phyloP scores from a whole-genome alignment of 805 yeast genomes.

The Kodamaea nitidulidarum region DNA sequence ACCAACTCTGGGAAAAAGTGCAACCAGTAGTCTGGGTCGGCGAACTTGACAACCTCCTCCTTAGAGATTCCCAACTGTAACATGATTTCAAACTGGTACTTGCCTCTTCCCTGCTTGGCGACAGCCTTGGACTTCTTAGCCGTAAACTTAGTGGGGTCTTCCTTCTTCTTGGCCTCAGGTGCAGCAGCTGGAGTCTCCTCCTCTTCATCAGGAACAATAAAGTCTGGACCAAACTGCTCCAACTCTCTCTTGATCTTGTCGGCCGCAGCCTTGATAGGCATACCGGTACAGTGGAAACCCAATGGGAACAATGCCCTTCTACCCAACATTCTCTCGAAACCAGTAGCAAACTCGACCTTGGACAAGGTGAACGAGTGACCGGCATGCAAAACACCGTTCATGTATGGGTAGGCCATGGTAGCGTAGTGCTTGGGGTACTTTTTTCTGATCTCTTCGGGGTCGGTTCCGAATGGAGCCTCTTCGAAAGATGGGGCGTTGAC shows the following conservation, averaged over 20 bases:
- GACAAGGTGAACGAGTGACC: conserved; percentile 96
- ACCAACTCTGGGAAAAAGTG: conserved; percentile 87
- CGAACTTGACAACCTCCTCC: conserved; percentile 81
- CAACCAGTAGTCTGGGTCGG: conserved; percentile 91
- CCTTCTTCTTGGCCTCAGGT: conserved; percentile 34
- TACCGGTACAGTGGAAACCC: conserved; percentile 99
- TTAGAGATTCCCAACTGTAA: conserved; percentile 83
- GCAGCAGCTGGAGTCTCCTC: conserved; percentile 27
- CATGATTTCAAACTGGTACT: conserved; percentile 96
- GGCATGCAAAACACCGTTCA: conserved; percentile 97
- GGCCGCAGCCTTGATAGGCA: conserved; percentile 96
- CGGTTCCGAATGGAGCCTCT: conserved; percentile 43
- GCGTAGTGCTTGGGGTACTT: conserved; percentile 83
- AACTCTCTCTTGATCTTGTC: conserved; percentile 92
- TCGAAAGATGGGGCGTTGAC: conserved; percentile 79
- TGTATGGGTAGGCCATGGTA: conserved; percentile 97
- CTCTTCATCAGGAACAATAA: conserved; percentile 55
- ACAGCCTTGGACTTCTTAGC: conserved; percentile 92
- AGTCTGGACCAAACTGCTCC: conserved; percentile 84
- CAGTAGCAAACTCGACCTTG: conserved; percentile 86
- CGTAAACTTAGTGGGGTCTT: conserved; percentile 84
- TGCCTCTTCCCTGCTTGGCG: conserved; percentile 90
- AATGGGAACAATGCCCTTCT: conserved; percentile 89
- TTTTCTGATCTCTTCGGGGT: conserved; percentile 65
- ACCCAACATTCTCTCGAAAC: conserved; percentile 93